Evolutionary conservation across 1,284 basidiomycete genomes (phyloP).

Genomic region (Cryptococcus sp.): DNA sequence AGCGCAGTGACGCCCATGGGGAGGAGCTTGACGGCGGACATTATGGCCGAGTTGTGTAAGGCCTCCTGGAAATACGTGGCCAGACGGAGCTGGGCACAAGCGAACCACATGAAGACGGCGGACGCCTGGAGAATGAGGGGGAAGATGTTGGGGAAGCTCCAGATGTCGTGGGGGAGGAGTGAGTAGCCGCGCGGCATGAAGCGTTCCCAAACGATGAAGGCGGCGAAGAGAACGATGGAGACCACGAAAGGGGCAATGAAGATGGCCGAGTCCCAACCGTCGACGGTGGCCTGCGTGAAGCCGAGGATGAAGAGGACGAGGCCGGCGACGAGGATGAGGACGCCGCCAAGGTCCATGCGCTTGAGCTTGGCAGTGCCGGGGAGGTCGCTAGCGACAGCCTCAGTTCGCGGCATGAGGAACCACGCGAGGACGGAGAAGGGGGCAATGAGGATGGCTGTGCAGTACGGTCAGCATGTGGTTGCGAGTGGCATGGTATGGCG

Average conservation of each 20-base stretch:
- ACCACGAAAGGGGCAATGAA: slow-evolving; percentile 50
- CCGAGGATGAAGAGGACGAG: slow-evolving; percentile 47
- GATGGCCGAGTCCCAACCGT: slow-evolving; percentile 41
- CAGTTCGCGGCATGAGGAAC: slow-evolving; percentile 40
- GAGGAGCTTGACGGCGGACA: slow-evolving; percentile 42
- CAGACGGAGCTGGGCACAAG: slow-evolving; percentile 41
- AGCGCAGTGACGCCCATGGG: slow-evolving; percentile 46
- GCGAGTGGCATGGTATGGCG: neutral
- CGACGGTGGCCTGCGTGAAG: slow-evolving; percentile 42
- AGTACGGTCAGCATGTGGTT: neutral
- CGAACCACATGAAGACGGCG: slow-evolving; percentile 41
- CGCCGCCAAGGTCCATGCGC: slow-evolving; percentile 47
- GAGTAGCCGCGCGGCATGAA: slow-evolving; percentile 37
- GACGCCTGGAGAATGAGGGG: slow-evolving; percentile 38
- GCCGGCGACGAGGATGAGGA: slow-evolving; percentile 33
- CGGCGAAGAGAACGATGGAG: slow-evolving; percentile 60
- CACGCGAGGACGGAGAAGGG: slow-evolving; percentile 37
- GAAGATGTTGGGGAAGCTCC: slow-evolving; percentile 46
- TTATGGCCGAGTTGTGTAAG: slow-evolving; percentile 38
- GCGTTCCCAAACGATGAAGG: slow-evolving; percentile 55
- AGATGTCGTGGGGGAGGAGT: slow-evolving; percentile 46
- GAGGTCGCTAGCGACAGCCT: slow-evolving; percentile 41
- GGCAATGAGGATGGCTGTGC: slow-evolving; percentile 34
- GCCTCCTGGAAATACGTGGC: slow-evolving; percentile 47
- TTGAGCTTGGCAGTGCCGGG: slow-evolving; percentile 41